A percentile compares a stretch with the other conserved stretches of the same genome.
phyloP scores from a whole-genome alignment of 192 early-diverging fungal species.

The Piromyces sp. region DNA sequence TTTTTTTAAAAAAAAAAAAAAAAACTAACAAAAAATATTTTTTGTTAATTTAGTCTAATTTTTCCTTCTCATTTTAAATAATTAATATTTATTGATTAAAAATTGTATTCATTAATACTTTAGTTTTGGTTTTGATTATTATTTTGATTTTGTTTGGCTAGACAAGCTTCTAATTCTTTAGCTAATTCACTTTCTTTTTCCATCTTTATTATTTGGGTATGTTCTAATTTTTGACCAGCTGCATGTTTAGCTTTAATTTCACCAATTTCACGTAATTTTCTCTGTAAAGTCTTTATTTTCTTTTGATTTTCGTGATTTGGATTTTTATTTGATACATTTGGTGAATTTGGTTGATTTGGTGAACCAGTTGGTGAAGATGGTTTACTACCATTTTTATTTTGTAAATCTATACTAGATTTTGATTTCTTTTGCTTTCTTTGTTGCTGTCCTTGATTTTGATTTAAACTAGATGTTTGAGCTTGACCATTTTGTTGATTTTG shows the following conservation, averaged over 20 bases:
- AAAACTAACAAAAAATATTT: too few species aligned
- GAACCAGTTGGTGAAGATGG: not conserved
- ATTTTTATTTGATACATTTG: constrained; percentile 1
- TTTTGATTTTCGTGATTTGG: constrained; percentile 58
- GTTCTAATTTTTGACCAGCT: constrained; percentile 62
- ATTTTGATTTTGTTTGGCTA: not conserved
- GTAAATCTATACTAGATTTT: not conserved
- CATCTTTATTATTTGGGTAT: constrained; percentile 39
- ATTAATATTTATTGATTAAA: too few species aligned
- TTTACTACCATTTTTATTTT: not conserved
- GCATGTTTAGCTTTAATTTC: constrained; percentile 62
- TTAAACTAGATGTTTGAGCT: not conserved
- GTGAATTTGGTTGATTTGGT: not conserved
- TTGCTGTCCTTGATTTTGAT: not conserved
- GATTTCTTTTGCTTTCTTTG: not conserved
- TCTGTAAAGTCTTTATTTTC: constrained; percentile 67
- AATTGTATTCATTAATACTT: too few species aligned
- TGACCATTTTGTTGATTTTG: not conserved
- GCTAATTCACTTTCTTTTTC: not conserved
- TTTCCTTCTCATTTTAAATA: too few species aligned
- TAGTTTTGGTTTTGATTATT: not conserved
- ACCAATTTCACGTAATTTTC: constrained; percentile 81
- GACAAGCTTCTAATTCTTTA: not conserved
- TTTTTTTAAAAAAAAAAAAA: too few species aligned
- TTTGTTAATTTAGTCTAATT: too few species aligned